Evolutionary conservation across 164 flowering plant genomes (phyloP), one percentile per base, ranked within the genome.

Genomic region (Berberis vulgaris): DNA sequence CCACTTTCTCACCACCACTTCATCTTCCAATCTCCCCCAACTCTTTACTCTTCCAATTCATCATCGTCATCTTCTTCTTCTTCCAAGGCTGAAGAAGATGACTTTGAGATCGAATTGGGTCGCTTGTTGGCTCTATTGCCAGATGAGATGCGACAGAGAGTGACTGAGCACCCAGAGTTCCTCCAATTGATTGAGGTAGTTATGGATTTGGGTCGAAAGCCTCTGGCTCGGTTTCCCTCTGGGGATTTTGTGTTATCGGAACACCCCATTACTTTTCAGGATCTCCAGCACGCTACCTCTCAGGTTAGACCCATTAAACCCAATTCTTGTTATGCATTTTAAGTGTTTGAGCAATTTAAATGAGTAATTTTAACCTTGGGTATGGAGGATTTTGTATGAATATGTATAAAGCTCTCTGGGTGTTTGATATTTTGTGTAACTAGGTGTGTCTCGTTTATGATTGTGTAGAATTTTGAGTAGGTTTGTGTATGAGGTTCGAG

Each of bases 141-240:
- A 26, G 89, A 83, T 64, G 82, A 76, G 56, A 84, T 90, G 88
- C 78, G 86, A 49, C 62, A 68, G 57, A 77, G 66, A 62, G 72
- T 83, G 2, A 67, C 65, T 41, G 84, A 81, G 68, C 97, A 93
- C 61, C 72, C 79, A 71, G 96, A 90, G 75, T 74, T 75, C 26
- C 68, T 54, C 38, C 74, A 86, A 2, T 62, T 93, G 78, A 84
- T 88, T 67, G 98, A 89, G 69, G 88, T 89, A n/a, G 98, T 88
- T 1, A 77, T 93, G 96, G 98, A 93, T 70, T 81, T 93, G 76
- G 97, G 98, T 12, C 78, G 96, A 26, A 81, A 71, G 69, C 98
- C 98, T 1, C 60, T 90, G 52, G 98, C 91, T 13, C 78, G 98
- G 7, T 88, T 90, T 57, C 97, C 96, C 0, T 81, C 88, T 5